Percentiles rank a stretch among this genome's conserved stretches.
Evolutionary conservation across 805 yeast genomes (phyloP).

Genomic region (Yamadazyma phyllophila): DNA sequence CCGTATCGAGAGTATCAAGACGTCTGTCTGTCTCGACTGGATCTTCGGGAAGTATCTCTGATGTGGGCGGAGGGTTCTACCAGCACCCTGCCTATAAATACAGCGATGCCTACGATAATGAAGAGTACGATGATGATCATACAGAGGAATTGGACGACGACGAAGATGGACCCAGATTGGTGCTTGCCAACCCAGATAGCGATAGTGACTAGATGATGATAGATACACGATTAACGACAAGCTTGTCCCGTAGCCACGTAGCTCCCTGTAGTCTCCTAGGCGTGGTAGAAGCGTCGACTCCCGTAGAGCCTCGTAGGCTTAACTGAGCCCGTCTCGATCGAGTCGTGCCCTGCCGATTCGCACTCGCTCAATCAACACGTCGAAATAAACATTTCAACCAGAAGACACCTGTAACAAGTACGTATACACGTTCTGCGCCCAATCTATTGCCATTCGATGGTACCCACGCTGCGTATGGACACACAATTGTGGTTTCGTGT

Average conservation of each 20-base stretch:
- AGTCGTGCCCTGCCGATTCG: background rate
- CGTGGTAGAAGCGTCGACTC: background rate
- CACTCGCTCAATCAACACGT: constrained; percentile 15
- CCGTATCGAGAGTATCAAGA: constrained; percentile 11
- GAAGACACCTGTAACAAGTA: background rate
- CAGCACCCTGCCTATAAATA: constrained; percentile 39
- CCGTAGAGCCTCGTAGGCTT: too few species aligned
- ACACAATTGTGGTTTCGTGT: too few species aligned
- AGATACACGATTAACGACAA: background rate
- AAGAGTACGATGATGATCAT: constrained; percentile 13
- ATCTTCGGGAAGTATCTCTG: constrained; percentile 16
- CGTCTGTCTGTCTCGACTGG: constrained; percentile 14
- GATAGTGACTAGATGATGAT: constrained; percentile 32
- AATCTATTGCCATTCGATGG: too few species aligned
- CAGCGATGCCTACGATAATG: constrained; percentile 25
- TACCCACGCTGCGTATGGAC: too few species aligned
- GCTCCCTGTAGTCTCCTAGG: too few species aligned
- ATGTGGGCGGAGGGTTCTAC: constrained; percentile 28
- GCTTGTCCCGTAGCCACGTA: too few species aligned
- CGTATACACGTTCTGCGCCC: background rate
- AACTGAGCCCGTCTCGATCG: too few species aligned
- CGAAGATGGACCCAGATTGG: constrained; percentile 43
- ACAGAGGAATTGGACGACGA: constrained; percentile 20
- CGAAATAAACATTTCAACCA: constrained; percentile 10
- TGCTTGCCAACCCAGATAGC: constrained; percentile 58